phyloP scores from a whole-genome alignment of 768 basidiomycete genomes.

The Xanthoconium purpureum region DNA sequence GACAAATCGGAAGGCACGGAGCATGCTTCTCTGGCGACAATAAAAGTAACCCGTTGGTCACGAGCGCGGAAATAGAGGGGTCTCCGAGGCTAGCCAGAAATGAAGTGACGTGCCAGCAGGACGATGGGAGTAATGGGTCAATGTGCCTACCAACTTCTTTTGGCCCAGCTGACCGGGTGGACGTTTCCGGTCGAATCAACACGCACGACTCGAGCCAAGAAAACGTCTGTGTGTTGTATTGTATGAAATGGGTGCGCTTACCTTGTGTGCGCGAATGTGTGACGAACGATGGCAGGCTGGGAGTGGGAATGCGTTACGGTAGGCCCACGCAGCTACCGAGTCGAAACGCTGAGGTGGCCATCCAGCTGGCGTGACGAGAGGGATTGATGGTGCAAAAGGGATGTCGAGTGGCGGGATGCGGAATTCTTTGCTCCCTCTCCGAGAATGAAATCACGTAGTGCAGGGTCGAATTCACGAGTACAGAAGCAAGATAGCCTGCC shows the following conservation, averaged over 20 bases:
- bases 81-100: constrained; percentile 17
- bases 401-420: not conserved
- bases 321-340: constrained; percentile 11
- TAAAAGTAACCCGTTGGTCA: constrained; percentile 1
- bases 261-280: constrained; percentile 3
- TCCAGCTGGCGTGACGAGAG: not conserved
- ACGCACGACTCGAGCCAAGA: not conserved
- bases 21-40: constrained; percentile 5
- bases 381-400: not conserved
- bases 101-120: constrained; percentile 12
- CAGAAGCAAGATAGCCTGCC: not conserved
- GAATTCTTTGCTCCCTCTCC: not conserved
- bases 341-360: constrained; percentile 10
- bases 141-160: constrained; percentile 5
- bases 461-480: not conserved
- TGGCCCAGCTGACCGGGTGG: not conserved
- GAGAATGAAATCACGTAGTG: constrained; percentile 15
- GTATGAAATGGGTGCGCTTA: constrained; percentile 14
- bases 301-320: constrained; percentile 17
- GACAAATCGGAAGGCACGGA: not conserved
- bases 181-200: not conserved
- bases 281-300: not conserved
- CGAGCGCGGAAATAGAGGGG: constrained; percentile 16
- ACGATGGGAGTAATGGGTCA: not conserved
- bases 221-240: not conserved